Percentiles rank a stretch among this genome's conserved stretches.
Evolutionary conservation across 208 protist genomes (phyloP).

Genomic region (Crithidia mellificae): DNA sequence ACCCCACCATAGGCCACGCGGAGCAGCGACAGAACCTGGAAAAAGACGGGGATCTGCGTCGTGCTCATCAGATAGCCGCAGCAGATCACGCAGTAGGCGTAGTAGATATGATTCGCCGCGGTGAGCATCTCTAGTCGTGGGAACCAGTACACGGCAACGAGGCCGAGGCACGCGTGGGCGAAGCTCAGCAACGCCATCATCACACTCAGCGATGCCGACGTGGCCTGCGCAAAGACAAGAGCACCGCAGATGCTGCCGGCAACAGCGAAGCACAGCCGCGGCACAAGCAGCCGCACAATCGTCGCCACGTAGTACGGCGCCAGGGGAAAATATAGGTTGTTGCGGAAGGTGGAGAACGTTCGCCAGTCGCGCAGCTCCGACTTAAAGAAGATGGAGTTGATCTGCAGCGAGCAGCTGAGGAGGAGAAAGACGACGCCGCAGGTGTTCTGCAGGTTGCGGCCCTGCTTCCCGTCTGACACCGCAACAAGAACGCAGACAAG

Average conservation of each 20-base stretch:
- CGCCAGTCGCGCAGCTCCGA: conserved; percentile 48
- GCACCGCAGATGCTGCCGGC: conserved; percentile 29
- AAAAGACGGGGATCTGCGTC: conserved; percentile 32
- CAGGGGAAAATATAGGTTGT: conserved; percentile 43
- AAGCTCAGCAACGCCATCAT: conserved; percentile 46
- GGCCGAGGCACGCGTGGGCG: conserved; percentile 36
- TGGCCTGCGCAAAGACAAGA: conserved; percentile 29
- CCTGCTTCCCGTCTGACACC: not conserved
- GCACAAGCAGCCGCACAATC: conserved; percentile 36
- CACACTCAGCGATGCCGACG: conserved; percentile 28
- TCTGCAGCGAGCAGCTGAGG: conserved; percentile 49
- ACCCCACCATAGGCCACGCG: conserved; percentile 52
- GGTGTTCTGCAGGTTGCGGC: conserved; percentile 43
- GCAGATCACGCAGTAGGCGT: conserved; percentile 56
- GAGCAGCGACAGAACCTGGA: conserved; percentile 43
- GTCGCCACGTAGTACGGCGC: conserved; percentile 49
- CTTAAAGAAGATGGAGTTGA: conserved; percentile 50
- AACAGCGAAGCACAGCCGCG: conserved; percentile 34
- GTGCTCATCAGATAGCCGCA: conserved; percentile 53
- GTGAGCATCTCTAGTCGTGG: conserved; percentile 27
- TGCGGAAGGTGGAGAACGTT: conserved; percentile 34
- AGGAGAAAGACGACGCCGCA: conserved; percentile 56
- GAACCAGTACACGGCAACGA: conserved; percentile 47
- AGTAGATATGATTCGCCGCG: conserved; percentile 38
- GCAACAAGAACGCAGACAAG: conserved; percentile 31